These are phyloP conservation scores for Thelephora terrestris DNA, from an alignment of 1,284 basidiomycete species.

Conservation along the genomic window DNA sequence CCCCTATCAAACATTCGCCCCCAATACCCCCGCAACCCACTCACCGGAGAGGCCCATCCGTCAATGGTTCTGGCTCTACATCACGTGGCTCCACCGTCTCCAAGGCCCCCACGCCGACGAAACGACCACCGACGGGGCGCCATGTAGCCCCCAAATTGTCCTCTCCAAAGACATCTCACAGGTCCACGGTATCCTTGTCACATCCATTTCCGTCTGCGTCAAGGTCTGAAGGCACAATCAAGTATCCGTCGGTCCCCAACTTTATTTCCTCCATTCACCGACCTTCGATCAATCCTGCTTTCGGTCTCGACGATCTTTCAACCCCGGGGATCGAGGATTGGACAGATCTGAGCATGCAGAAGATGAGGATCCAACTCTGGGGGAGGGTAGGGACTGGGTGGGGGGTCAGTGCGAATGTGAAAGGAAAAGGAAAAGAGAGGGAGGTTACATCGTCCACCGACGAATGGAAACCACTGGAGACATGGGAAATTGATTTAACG, in stretches of 20 bases:
- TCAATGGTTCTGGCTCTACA: neutral
- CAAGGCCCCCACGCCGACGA: neutral
- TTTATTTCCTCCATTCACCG: constrained; percentile 63
- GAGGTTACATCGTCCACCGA: constrained; percentile 14
- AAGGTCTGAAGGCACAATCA: neutral
- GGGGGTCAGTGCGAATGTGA: constrained; percentile 13
- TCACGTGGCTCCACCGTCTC: neutral
- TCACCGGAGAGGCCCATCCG: constrained; percentile 4
- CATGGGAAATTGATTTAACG: constrained; percentile 57
- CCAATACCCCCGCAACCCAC: constrained; percentile 10
- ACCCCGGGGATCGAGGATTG: constrained; percentile 35
- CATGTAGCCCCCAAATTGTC: constrained; percentile 1
- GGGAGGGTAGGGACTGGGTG: constrained; percentile 25
- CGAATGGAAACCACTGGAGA: constrained; percentile 55
- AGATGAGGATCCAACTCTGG: constrained; percentile 50
- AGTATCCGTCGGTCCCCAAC: constrained; percentile 31
- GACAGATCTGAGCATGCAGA: constrained; percentile 38
- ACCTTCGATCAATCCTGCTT: constrained; percentile 71
- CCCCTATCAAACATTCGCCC: constrained; percentile 7
- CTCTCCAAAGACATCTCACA: neutral
- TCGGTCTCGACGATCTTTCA: constrained; percentile 41
- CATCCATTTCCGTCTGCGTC: constrained; percentile 11
- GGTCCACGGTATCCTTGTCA: constrained; percentile 5
- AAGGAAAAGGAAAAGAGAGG: constrained; percentile 35
- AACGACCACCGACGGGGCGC: too few species aligned